Percentiles rank a stretch among this genome's conserved stretches.
phyloP scores from a whole-genome alignment of 768 basidiomycete genomes.

The Podaxis sp. region DNA sequence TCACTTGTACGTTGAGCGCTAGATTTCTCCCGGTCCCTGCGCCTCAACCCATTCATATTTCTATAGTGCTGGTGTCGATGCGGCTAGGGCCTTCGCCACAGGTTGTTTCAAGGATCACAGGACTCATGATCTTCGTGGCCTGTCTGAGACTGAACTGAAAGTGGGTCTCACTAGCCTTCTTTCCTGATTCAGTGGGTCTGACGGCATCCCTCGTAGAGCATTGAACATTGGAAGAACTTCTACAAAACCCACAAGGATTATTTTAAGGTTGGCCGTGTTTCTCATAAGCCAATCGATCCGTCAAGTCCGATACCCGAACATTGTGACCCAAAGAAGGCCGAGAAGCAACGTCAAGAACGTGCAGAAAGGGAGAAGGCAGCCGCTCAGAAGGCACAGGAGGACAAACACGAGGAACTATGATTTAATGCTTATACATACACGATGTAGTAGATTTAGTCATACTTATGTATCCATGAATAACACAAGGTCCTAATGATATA shows the following conservation, averaged over 20 bases:
- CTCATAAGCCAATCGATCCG: slow-evolving; percentile 76
- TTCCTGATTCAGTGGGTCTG: not conserved
- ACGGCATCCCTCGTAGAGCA: slow-evolving; percentile 43
- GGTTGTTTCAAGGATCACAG: slow-evolving; percentile 91
- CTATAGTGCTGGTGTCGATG: slow-evolving; percentile 75
- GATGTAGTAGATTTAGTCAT: slow-evolving; percentile 8
- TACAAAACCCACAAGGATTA: slow-evolving; percentile 83
- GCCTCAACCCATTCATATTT: slow-evolving; percentile 21
- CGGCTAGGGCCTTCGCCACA: slow-evolving; percentile 89
- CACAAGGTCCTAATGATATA: slow-evolving; percentile 2
- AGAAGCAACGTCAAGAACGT: slow-evolving; percentile 26
- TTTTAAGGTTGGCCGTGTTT: slow-evolving; percentile 70
- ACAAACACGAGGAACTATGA: slow-evolving; percentile 39
- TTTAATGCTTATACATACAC: slow-evolving; percentile 7
- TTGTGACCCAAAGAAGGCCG: slow-evolving; percentile 64
- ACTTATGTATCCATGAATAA: not conserved
- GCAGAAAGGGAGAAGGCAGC: slow-evolving; percentile 19
- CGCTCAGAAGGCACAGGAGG: slow-evolving; percentile 16
- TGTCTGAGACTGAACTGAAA: slow-evolving; percentile 66
- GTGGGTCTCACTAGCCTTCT: slow-evolving; percentile 39
- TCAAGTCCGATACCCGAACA: slow-evolving; percentile 69
- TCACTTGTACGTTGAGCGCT: slow-evolving; percentile 48
- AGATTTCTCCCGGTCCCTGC: slow-evolving; percentile 15
- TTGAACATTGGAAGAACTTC: slow-evolving; percentile 89
- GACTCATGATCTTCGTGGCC: slow-evolving; percentile 87